Evolutionary conservation across 345 rosid genomes (phyloP), one percentile per base, ranked within the genome.

Genomic region (Jatropha curcas): DNA sequence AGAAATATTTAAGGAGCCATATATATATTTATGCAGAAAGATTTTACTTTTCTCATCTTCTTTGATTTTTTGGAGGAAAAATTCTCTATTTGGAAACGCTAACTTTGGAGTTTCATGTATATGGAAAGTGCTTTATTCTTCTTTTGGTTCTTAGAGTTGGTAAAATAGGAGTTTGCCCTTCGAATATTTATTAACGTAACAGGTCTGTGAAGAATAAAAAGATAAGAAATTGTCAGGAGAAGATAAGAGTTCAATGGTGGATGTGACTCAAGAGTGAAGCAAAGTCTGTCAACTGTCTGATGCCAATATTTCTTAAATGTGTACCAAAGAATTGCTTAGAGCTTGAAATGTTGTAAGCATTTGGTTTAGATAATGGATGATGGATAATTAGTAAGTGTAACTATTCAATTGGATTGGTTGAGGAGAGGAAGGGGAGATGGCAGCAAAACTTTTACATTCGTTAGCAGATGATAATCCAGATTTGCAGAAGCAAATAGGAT

Each of bases 401-500:
- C 25, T 53, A 10, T 16, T 56, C 22, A 52, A 46, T 69, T 61
- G 17, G 33, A 14, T 55, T 39, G 48, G 50, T 50, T 39, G 68
- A 60, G 27, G 34, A 22, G 71, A 62, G 63, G 62, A 39, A 20
- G 68, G 5, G 53, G 77, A 79, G 58, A 94, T 94, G 98, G 98
- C 98, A 67, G 91, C 98, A 53, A 94, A 94, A 81, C 92, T 94
- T 76, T 82, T 94, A 65, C 96, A 92, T 85, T 87, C 97, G 31
- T 82, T 94, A 69, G 94, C 98, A 33, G 98, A 92, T 84, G 98
- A 92, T 60, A 92, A 87, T 81, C 87, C 95, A 69, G 97, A 90
- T 85, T 86, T 94, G 82, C 89, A 89, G 86, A 94, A 88, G 86
- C 94, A 94, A 84, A 90, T 92, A 13, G 98, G 98, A 46, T 94